Percentiles rank a stretch among this genome's conserved stretches.
phyloP scores from a whole-genome alignment of 345 rosid genomes.

The Camelina neglecta region DNA sequence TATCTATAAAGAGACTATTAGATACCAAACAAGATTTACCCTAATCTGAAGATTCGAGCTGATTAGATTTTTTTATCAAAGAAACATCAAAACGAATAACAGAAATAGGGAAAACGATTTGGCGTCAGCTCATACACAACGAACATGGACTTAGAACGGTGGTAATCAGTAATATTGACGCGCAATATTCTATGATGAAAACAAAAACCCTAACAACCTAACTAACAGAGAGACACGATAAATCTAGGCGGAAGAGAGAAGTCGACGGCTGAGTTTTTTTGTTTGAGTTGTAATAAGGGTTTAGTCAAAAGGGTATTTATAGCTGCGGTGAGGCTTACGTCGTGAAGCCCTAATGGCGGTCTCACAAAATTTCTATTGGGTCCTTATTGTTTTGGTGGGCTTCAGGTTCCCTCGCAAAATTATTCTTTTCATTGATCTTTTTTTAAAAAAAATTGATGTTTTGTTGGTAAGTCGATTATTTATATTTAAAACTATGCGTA shows the following conservation, averaged over 20 bases:
- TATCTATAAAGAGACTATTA: not conserved
- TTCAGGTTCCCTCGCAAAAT: not conserved
- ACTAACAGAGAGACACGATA: too few relatives aligned
- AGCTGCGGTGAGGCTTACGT: conserved; percentile 15
- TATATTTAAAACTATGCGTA: too few relatives aligned
- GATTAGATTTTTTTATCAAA: not conserved
- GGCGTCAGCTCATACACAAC: conserved; percentile 51
- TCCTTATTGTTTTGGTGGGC: not conserved
- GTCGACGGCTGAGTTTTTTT: conserved; percentile 30
- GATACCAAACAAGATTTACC: conserved; percentile 9
- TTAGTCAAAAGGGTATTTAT: conserved; percentile 29
- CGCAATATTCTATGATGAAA: not conserved
- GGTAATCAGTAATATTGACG: conserved; percentile 51
- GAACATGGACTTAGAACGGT: conserved; percentile 38
- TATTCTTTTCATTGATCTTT: not conserved
- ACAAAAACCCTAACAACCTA: too few relatives aligned
- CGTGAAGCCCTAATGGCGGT: conserved; percentile 32
- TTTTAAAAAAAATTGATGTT: not conserved
- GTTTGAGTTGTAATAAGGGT: not conserved
- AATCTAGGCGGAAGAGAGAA: not conserved
- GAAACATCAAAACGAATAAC: conserved; percentile 8
- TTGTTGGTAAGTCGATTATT: not conserved
- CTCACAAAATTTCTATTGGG: not conserved
- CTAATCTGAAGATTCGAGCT: conserved; percentile 28
- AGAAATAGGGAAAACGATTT: conserved; percentile 25